A percentile compares a stretch with the other conserved stretches of the same genome.
Evolutionary conservation across 2,329 filamentous ascomycete species (phyloP).

Genomic region (Rugonectria rugulosa): DNA sequence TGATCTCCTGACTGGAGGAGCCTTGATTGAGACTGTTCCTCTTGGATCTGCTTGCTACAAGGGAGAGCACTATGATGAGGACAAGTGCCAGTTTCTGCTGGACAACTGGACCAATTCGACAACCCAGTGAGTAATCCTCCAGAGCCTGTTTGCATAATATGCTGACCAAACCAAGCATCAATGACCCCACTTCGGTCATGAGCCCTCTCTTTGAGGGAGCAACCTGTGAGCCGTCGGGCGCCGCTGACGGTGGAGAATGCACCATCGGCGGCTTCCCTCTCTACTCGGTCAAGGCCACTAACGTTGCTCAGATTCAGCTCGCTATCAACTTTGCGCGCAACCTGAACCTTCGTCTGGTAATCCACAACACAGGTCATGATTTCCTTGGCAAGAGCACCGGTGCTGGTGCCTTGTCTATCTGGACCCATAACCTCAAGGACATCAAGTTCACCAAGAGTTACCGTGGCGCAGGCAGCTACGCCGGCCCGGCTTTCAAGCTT

Average conservation of each 20-base stretch:
- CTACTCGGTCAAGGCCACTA: constrained; percentile 48
- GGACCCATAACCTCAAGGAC: constrained; percentile 50
- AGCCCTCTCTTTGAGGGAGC: constrained; percentile 48
- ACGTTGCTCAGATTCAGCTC: constrained; percentile 40
- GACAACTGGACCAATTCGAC: constrained; percentile 36
- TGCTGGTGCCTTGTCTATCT: constrained; percentile 46
- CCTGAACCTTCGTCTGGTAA: constrained; percentile 47
- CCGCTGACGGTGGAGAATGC: constrained; percentile 37
- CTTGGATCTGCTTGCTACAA: constrained; percentile 42
- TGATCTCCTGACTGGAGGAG: constrained; percentile 42
- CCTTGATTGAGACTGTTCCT: constrained; percentile 42
- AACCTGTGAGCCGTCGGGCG: constrained; percentile 44
- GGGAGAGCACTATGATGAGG: constrained; percentile 37
- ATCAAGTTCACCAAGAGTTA: constrained; percentile 49
- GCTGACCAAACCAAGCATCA: constrained; percentile 34
- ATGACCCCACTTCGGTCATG: constrained; percentile 49
- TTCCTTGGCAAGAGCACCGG: constrained; percentile 47
- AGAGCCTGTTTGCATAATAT: not conserved
- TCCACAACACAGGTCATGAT: constrained; percentile 45
- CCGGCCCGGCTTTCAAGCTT: constrained; percentile 58
- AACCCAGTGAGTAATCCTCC: too few species aligned
- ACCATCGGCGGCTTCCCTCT: constrained; percentile 53
- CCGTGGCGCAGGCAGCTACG: constrained; percentile 52
- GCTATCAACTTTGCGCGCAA: constrained; percentile 48
- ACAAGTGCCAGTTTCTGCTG: constrained; percentile 37